Evolutionary conservation across 352 stramenopile genomes (phyloP), one percentile per base, ranked within the genome.

Genomic region (Halophytophthora polymorphica): DNA sequence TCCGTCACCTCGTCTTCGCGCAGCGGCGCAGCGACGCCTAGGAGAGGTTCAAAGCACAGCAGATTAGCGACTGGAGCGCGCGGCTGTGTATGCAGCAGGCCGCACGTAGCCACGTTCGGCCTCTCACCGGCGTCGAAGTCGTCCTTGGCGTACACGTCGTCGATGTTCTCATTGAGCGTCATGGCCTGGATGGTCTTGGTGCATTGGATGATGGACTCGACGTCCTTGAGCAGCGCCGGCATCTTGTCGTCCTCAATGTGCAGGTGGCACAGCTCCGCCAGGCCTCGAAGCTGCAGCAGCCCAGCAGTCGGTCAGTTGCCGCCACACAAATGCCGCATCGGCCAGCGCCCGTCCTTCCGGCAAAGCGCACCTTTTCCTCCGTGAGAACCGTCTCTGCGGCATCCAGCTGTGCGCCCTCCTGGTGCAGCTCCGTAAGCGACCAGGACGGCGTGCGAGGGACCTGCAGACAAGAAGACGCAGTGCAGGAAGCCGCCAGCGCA

Each of bases 161-260:
- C 75, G n/a, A 94, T 86, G 57, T 89, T 85, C 35, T 86, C 79
- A 50, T 86, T 59, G 28, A 94, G 45, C 39, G 83, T 94, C 60
- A 92, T 73, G 25, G 73, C 81, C 52, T 94, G 83, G 44, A 94
- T 86, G 23, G 78, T 90, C 62, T 87, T 89, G 45, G 83, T 89
- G 73, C 83, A 94, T 47, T 94, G 83, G 43, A 94, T 92, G 41
- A 94, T 94, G 21, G 80, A 84, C 62, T 92, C 81, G 6, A 94
- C 83, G 46, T 88, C 83, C 34, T 86, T 83, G 22, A 94, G 70
- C 57, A 94, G 58, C 15, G 57, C 61, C 10, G 83, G 76, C 14
- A 93, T 54, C 54, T 86, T 85, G 5, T 77, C 69, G 31, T 89
- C 71, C 15, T 84, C 76, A 10, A 94, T 73, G 51, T 91, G 79